Conservation (phyloP, 2,329 filamentous ascomycete species). For the Bretziella fagacearum region DNA sequence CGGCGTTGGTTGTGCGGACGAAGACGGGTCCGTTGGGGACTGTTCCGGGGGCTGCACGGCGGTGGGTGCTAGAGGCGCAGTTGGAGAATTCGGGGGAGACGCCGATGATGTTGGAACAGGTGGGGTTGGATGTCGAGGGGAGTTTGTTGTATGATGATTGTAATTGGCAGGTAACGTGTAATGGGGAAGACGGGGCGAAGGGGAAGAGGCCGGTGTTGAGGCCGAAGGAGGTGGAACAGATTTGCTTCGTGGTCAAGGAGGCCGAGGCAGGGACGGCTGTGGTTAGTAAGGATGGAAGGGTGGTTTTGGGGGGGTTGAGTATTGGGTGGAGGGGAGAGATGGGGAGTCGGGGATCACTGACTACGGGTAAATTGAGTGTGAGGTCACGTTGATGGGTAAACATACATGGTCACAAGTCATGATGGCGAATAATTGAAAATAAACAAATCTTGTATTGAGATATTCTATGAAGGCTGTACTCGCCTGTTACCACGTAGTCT, state of each 20-base stretch:
- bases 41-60: conserved; percentile 20
- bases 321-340: conserved; percentile 82
- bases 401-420: neutral
- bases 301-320: conserved; percentile 62
- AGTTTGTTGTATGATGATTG: conserved; percentile 36
- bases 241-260: conserved; percentile 44
- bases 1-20: conserved; percentile 75
- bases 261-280: conserved; percentile 20
- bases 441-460: neutral
- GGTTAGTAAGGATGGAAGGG: conserved; percentile 36
- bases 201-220: conserved; percentile 37
- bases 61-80: conserved; percentile 80
- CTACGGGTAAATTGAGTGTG: conserved; percentile 63
- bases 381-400: conserved; percentile 19
- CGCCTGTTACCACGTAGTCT: no score
- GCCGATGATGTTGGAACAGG: conserved; percentile 57
- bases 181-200: neutral
- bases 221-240: conserved; percentile 47
- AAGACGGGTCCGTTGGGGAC: conserved; percentile 53
- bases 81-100: conserved; percentile 86
- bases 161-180: conserved; percentile 35
- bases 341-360: conserved; percentile 75
- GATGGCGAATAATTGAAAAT: no score
- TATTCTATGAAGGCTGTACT: no score
- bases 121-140: conserved; percentile 35